phyloP scores from a whole-genome alignment of 192 early-diverging fungal species.

The Neocallimastix lanati region DNA sequence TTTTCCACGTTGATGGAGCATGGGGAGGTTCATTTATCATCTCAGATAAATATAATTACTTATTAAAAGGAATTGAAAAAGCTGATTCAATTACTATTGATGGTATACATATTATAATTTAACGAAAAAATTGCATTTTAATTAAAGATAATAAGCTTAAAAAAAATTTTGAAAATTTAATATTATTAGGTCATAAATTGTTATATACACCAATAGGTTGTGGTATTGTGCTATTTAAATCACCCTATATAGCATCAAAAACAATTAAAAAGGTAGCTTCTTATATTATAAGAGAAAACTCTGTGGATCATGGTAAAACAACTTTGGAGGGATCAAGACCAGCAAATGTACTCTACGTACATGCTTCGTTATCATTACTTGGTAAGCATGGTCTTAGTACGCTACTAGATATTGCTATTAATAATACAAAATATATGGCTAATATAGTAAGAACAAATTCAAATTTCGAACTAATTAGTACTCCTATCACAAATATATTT shows the following conservation, averaged over 20 bases:
- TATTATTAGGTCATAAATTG: constrained; percentile 20
- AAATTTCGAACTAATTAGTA: constrained; percentile 20
- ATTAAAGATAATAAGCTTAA: no score
- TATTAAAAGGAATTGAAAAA: constrained; percentile 20
- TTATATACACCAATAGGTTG: constrained; percentile 37
- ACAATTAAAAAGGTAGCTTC: constrained; percentile 30
- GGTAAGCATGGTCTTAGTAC: constrained; percentile 9
- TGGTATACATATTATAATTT: neutral
- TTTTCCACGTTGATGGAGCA: constrained; percentile 37
- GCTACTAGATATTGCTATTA: constrained; percentile 15
- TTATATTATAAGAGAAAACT: constrained; percentile 29
- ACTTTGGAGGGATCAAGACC: constrained; percentile 32
- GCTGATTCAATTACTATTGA: constrained; percentile 36
- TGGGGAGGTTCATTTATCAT: constrained; percentile 36
- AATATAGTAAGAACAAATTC: constrained; percentile 14
- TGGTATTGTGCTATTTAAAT: constrained; percentile 21
- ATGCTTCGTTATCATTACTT: constrained; percentile 22
- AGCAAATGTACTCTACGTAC: constrained; percentile 26
- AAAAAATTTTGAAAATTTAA: no score
- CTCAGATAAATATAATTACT: constrained; percentile 19
- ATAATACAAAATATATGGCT: constrained; percentile 23
- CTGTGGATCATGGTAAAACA: constrained; percentile 26
- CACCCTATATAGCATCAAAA: no score
- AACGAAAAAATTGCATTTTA: no score
- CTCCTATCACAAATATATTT: constrained; percentile 26